Percentiles rank a stretch among this genome's conserved stretches.
These are phyloP conservation scores for Candida tunisiensis DNA, from an alignment of 1,139 yeast species.

Conservation along the genomic window DNA sequence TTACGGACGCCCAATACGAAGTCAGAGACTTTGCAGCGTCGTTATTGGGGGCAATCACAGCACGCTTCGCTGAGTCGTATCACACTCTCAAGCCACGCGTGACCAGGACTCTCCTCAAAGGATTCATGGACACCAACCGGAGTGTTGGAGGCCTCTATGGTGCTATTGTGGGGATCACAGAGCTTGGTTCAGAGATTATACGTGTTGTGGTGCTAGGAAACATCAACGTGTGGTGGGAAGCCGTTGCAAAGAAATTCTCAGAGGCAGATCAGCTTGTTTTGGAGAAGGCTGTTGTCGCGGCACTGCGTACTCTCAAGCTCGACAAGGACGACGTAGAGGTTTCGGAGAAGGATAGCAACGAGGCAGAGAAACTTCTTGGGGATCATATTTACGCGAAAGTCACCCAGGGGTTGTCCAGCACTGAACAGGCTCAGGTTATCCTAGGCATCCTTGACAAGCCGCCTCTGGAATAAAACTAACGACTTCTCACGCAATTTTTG, in stretches of 20 bases:
- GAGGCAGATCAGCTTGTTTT: slow-evolving; percentile 10
- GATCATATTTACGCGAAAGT: too few species aligned
- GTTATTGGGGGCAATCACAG: slow-evolving; percentile 57
- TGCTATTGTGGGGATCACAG: slow-evolving; percentile 68
- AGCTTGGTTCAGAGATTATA: slow-evolving; percentile 77
- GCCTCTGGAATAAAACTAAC: too few species aligned
- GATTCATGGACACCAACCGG: slow-evolving; percentile 64
- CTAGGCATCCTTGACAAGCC: too few species aligned
- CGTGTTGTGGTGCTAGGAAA: slow-evolving; percentile 77
- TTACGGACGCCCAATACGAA: slow-evolving; percentile 14
- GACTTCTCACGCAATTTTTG: too few species aligned
- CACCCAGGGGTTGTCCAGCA: too few species aligned
- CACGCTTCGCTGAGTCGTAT: slow-evolving; percentile 70
- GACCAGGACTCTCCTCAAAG: slow-evolving; percentile 80
- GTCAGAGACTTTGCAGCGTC: slow-evolving; percentile 84
- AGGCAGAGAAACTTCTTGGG: too few species aligned
- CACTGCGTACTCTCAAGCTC: slow-evolving; percentile 15
- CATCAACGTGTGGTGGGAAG: slow-evolving; percentile 50
- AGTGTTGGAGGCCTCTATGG: slow-evolving; percentile 90
- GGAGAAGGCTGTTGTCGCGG: slow-evolving; percentile 13
- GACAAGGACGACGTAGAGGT: too few species aligned
- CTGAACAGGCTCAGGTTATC: too few species aligned
- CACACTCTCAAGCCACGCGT: slow-evolving; percentile 87
- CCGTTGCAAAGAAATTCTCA: slow-evolving; percentile 13
- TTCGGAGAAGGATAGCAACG: too few species aligned